These are phyloP conservation scores for Boletellus emodensis DNA, from an alignment of 768 basidiomycete species.

Conservation along the genomic window DNA sequence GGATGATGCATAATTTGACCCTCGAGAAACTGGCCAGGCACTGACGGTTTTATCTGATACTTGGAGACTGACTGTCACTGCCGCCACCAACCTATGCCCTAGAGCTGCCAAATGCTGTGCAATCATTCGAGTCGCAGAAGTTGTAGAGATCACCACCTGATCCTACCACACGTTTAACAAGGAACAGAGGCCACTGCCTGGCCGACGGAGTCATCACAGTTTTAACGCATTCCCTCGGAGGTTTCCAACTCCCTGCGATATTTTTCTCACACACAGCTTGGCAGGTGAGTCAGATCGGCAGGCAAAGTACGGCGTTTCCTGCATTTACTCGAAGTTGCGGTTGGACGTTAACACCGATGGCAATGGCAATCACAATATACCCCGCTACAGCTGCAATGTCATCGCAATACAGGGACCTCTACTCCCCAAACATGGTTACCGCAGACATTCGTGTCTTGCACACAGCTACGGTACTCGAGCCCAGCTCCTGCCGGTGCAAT, in stretches of 20 bases:
- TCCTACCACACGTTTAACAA: neutral
- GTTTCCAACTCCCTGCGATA: constrained; percentile 6
- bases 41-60: neutral
- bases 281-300: constrained; percentile 27
- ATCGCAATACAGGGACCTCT: constrained; percentile 3
- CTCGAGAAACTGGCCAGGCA: neutral
- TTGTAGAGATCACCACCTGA: neutral
- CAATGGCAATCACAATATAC: constrained; percentile 11
- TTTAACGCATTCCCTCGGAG: constrained; percentile 6
- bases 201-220: neutral
- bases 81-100: neutral
- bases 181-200: neutral
- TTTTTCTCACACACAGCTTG: constrained; percentile 31
- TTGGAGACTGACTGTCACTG: neutral
- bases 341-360: constrained; percentile 18
- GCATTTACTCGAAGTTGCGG: constrained; percentile 15
- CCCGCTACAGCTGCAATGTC: constrained; percentile 15
- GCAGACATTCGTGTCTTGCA: constrained; percentile 2
- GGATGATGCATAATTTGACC: neutral
- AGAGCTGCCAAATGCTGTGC: constrained; percentile 10
- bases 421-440: constrained; percentile 17
- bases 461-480: constrained; percentile 20
- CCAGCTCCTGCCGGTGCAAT: constrained; percentile 6
- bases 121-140: neutral
- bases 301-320: constrained; percentile 26